Percentiles rank a stretch among this genome's conserved stretches.
phyloP scores from a whole-genome alignment of 306 rosid species.

The Corylus heterophylla region DNA sequence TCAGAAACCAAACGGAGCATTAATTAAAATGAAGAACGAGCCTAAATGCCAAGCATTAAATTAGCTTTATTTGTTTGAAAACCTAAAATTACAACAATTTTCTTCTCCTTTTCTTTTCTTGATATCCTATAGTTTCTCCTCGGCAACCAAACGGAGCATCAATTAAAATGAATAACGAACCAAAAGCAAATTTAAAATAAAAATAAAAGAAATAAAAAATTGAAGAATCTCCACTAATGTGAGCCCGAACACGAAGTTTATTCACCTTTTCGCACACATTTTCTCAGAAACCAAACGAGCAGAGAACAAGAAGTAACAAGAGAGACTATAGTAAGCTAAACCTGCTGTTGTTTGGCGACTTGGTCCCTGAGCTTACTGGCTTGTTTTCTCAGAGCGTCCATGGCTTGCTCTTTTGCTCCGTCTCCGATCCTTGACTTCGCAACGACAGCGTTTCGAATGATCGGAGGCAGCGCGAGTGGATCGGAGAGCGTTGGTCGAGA shows the following conservation, averaged over 20 bases:
- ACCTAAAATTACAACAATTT: too few species aligned
- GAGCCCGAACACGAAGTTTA: too few species aligned
- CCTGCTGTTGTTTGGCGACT: slow-evolving; percentile 94
- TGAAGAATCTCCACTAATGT: too few species aligned
- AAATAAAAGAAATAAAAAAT: too few species aligned
- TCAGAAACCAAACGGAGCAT: too few species aligned
- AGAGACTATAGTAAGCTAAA: not conserved
- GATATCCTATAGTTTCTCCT: slow-evolving; percentile 5
- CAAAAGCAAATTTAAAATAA: too few species aligned
- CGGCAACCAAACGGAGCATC: not conserved
- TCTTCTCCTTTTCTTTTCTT: not conserved
- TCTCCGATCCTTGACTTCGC: too few species aligned
- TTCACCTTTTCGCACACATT: not conserved
- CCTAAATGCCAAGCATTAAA: too few species aligned
- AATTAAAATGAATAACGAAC: too few species aligned
- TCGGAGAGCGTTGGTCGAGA: not conserved
- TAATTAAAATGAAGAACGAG: too few species aligned
- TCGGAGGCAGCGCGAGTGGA: not conserved
- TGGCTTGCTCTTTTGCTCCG: slow-evolving; percentile 23
- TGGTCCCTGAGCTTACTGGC: slow-evolving; percentile 89
- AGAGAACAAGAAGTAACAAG: not conserved
- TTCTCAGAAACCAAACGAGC: slow-evolving; percentile 12
- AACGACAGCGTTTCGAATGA: not conserved
- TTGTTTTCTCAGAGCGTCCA: slow-evolving; percentile 90
- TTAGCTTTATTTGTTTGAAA: too few species aligned